Percentiles rank a stretch among this genome's conserved stretches.
These are phyloP conservation scores for Globisporangium spinosum DNA, from an alignment of 352 stramenopile species.

Conservation along the genomic window DNA sequence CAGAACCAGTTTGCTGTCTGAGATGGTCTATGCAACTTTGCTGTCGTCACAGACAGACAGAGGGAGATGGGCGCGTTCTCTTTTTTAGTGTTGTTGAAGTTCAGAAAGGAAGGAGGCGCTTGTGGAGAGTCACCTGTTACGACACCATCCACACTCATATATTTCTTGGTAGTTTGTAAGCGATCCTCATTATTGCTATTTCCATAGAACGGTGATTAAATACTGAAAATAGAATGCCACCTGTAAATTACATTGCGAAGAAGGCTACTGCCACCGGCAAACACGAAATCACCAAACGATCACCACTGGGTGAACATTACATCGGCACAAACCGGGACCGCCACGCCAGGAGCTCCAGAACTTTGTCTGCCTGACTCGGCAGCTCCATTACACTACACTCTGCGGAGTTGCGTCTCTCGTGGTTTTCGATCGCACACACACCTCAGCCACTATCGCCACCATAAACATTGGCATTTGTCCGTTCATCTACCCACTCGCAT, in stretches of 20 bases:
- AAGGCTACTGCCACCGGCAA: background rate
- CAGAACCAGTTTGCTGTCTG: background rate
- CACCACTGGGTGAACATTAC: background rate
- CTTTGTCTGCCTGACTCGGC: background rate
- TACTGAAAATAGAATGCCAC: background rate
- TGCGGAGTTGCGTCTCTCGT: background rate
- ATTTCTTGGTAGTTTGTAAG: background rate
- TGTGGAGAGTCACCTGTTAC: background rate
- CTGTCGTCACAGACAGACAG: background rate
- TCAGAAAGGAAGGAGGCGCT: background rate
- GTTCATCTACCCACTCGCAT: background rate
- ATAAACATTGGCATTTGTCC: background rate
- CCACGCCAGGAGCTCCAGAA: background rate
- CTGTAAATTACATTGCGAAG: background rate
- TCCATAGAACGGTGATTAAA: background rate
- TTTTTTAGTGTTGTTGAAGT: conserved; percentile 3
- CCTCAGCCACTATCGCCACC: background rate
- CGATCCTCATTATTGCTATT: background rate
- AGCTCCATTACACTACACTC: background rate
- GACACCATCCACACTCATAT: background rate
- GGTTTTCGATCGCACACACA: background rate
- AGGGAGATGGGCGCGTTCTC: background rate
- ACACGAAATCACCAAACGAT: background rate
- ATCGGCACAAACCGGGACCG: background rate
- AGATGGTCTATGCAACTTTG: conserved; percentile 8